phyloP scores from a whole-genome alignment of 2,329 filamentous ascomycete genomes.

The Scortechinia acanthostroma region DNA sequence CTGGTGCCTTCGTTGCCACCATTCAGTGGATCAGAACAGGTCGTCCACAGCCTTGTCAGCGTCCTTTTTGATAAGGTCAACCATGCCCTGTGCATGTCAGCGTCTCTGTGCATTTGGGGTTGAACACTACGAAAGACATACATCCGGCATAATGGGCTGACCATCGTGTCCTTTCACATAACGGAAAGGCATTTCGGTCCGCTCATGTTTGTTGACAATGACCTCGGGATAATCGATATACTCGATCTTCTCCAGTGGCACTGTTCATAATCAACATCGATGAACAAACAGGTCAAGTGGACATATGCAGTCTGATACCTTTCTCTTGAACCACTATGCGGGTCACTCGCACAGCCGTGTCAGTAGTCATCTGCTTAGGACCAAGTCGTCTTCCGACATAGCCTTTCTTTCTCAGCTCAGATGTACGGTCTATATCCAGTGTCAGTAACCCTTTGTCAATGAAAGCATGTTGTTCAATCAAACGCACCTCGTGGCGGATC shows the following conservation, averaged over 20 bases:
- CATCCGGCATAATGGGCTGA: constrained; percentile 57
- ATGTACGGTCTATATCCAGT: constrained; percentile 52
- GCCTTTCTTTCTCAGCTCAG: constrained; percentile 59
- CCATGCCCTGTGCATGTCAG: constrained; percentile 44
- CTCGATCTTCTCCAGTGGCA: constrained; percentile 47
- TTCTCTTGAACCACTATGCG: constrained; percentile 53
- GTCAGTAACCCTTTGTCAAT: constrained; percentile 4
- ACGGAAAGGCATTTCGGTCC: constrained; percentile 64
- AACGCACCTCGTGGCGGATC: constrained; percentile 55
- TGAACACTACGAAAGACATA: constrained; percentile 24
- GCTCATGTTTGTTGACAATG: constrained; percentile 54
- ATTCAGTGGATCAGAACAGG: constrained; percentile 44
- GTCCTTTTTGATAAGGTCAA: constrained; percentile 60
- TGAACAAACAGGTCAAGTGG: too few species aligned
- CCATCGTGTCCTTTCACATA: constrained; percentile 50
- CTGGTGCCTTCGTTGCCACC: too few species aligned
- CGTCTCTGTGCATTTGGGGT: constrained; percentile 1
- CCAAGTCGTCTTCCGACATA: constrained; percentile 56
- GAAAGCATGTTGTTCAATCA: background rate
- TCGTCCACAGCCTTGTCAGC: constrained; percentile 61
- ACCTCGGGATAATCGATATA: constrained; percentile 61
- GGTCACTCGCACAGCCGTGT: constrained; percentile 64
- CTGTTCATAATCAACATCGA: constrained; percentile 19
- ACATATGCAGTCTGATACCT: constrained; percentile 34
- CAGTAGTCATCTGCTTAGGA: constrained; percentile 65